These are phyloP conservation scores for Colletotrichum limetticola DNA, from an alignment of 2,329 filamentous ascomycete genomes.

Conservation along the genomic window DNA sequence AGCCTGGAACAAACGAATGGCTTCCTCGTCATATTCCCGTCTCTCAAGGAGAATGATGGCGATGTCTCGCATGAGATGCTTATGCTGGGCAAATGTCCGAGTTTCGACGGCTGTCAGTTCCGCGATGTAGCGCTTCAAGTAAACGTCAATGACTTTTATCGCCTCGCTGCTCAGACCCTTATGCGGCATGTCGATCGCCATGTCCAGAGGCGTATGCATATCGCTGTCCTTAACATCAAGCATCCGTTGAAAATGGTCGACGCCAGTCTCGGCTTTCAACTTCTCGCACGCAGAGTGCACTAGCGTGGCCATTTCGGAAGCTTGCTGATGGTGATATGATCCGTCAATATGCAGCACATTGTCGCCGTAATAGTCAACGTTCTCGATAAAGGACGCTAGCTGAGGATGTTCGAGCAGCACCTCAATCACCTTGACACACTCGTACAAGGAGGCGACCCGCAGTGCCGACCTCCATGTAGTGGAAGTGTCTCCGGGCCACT, in stretches of 20 bases:
- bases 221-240: constrained; percentile 11
- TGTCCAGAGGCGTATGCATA: constrained; percentile 31
- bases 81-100: constrained; percentile 11
- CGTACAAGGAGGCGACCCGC: constrained; percentile 10
- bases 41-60: constrained; percentile 1
- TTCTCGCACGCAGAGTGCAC: constrained; percentile 33
- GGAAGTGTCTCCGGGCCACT: background rate
- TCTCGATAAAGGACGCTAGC: constrained; percentile 32
- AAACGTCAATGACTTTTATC: background rate
- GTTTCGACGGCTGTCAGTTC: background rate
- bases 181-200: background rate
- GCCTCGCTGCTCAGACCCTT: constrained; percentile 11
- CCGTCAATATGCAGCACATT: constrained; percentile 25
- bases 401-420: constrained; percentile 34
- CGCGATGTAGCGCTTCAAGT: background rate
- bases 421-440: constrained; percentile 24
- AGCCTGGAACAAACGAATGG: constrained; percentile 2
- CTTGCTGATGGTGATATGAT: background rate
- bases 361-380: constrained; percentile 33
- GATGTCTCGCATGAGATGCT: constrained; percentile 3
- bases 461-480: constrained; percentile 36
- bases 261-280: constrained; percentile 31
- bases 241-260: constrained; percentile 35
- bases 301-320: background rate
- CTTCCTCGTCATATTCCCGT: constrained; percentile 18